Evolutionary conservation across 768 basidiomycete genomes (phyloP).

Genomic region (Suillus placidus): DNA sequence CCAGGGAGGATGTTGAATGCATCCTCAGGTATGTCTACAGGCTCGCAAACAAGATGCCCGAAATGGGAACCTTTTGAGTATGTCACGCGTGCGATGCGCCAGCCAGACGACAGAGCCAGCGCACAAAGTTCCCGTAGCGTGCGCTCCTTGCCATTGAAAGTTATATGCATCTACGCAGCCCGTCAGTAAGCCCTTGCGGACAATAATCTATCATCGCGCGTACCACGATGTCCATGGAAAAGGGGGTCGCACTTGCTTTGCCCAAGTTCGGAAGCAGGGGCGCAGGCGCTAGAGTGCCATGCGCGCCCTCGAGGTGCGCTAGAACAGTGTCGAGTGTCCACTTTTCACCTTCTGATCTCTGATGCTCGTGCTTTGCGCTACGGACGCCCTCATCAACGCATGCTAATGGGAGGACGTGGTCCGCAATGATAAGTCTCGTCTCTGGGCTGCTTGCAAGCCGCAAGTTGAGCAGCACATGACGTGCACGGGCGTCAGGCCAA

Average conservation of each 20-base stretch:
- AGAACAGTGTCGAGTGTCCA: constrained; percentile 35
- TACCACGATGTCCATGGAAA: constrained; percentile 73
- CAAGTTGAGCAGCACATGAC: constrained; percentile 47
- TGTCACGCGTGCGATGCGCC: constrained; percentile 60
- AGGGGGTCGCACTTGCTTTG: constrained; percentile 65
- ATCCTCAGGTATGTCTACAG: constrained; percentile 51
- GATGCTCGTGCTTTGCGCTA: constrained; percentile 17
- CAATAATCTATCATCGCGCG: constrained; percentile 13
- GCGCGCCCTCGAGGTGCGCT: constrained; percentile 52
- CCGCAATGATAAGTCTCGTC: constrained; percentile 70
- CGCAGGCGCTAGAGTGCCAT: constrained; percentile 53
- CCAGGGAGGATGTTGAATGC: constrained; percentile 19
- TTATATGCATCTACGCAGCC: constrained; percentile 60
- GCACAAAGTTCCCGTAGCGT: constrained; percentile 65
- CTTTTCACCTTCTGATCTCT: constrained; percentile 15
- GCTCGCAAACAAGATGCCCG: constrained; percentile 71
- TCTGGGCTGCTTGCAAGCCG: constrained; percentile 38
- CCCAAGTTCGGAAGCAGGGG: constrained; percentile 77
- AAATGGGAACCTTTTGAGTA: constrained; percentile 66
- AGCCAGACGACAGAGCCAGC: constrained; percentile 57
- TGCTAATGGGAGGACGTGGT: constrained; percentile 70
- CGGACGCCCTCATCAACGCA: constrained; percentile 52
- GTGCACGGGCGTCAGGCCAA: constrained; percentile 67
- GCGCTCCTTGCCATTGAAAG: constrained; percentile 70
- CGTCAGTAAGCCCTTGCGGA: constrained; percentile 8